Evolutionary conservation across 768 basidiomycete genomes (phyloP).

Genomic region (Rhizopogon rudus): DNA sequence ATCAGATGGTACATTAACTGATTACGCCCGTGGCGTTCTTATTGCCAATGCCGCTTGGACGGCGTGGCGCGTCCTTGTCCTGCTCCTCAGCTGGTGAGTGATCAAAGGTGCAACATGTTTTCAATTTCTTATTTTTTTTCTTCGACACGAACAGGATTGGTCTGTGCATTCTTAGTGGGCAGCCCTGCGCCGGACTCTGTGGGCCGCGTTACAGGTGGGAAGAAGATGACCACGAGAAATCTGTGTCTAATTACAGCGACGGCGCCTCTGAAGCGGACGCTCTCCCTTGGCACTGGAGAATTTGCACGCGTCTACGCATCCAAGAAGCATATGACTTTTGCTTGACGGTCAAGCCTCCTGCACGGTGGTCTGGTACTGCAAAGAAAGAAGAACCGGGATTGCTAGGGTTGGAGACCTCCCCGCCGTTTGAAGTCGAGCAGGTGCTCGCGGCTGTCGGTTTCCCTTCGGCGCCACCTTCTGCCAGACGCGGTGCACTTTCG

Average conservation of each 20-base stretch:
- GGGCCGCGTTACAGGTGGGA: conserved; percentile 85
- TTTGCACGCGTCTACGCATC: conserved; percentile 62
- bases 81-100: conserved; percentile 66
- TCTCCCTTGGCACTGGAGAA: conserved; percentile 78
- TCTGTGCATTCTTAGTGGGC: conserved; percentile 74
- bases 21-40: conserved; percentile 75
- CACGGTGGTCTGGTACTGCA: conserved; percentile 32
- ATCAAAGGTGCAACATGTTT: not conserved
- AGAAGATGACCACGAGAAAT: conserved; percentile 68
- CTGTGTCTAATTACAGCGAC: conserved; percentile 45
- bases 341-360: conserved; percentile 36
- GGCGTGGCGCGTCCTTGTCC: conserved; percentile 65
- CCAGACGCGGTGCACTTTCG: conserved; percentile 53
- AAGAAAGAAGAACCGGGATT: conserved; percentile 24
- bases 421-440: conserved; percentile 46
- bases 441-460: conserved; percentile 55
- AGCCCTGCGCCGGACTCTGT: conserved; percentile 76
- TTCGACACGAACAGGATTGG: conserved; percentile 49
- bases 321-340: conserved; percentile 84
- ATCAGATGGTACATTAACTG: conserved; percentile 60
- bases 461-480: conserved; percentile 44
- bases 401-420: conserved; percentile 26
- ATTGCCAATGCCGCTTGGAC: conserved; percentile 81
- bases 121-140: not conserved
- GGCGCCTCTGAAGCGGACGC: conserved; percentile 35